Percentiles rank a stretch among this genome's conserved stretches.
These are phyloP conservation scores for Cutaneotrichosporon sp. DNA, from an alignment of 1,284 basidiomycete species.

Conservation along the genomic window DNA sequence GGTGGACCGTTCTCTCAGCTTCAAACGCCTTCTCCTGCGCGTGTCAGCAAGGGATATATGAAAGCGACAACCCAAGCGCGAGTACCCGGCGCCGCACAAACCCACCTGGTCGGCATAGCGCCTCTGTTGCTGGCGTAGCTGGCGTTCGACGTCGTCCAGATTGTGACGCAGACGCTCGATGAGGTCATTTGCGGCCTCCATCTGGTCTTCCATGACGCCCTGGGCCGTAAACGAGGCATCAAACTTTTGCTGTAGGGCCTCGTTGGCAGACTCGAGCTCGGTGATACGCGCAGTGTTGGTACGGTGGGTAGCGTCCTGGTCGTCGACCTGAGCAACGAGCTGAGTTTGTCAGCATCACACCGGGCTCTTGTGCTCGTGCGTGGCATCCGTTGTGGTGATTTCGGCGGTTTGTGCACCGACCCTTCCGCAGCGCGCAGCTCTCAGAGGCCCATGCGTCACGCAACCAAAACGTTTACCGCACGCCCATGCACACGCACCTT, in stretches of 20 bases:
- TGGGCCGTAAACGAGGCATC: constrained; percentile 38
- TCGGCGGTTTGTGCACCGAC: neutral
- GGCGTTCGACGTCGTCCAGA: constrained; percentile 32
- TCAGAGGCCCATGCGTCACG: too few species aligned
- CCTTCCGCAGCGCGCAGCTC: too few species aligned
- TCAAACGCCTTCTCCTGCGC: constrained; percentile 43
- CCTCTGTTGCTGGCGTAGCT: constrained; percentile 28
- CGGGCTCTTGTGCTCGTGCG: neutral
- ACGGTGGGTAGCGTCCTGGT: constrained; percentile 9
- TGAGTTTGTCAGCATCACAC: neutral
- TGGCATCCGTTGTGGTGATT: neutral
- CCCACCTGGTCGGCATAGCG: constrained; percentile 43
- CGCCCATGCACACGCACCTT: constrained; percentile 28
- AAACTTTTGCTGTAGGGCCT: constrained; percentile 21
- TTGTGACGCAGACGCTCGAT: constrained; percentile 31
- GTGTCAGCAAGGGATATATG: constrained; percentile 2
- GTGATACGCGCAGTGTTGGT: neutral
- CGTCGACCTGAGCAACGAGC: constrained; percentile 15
- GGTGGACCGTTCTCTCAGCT: constrained; percentile 38
- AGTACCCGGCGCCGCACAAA: neutral
- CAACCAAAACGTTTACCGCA: too few species aligned
- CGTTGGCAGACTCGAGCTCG: constrained; percentile 4
- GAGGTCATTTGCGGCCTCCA: constrained; percentile 36
- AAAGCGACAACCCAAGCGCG: neutral
- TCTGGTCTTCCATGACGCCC: constrained; percentile 38